A percentile compares a stretch with the other conserved stretches of the same genome.
Evolutionary conservation across 805 yeast genomes (phyloP).

Genomic region (Spencermartinsiella europaea): DNA sequence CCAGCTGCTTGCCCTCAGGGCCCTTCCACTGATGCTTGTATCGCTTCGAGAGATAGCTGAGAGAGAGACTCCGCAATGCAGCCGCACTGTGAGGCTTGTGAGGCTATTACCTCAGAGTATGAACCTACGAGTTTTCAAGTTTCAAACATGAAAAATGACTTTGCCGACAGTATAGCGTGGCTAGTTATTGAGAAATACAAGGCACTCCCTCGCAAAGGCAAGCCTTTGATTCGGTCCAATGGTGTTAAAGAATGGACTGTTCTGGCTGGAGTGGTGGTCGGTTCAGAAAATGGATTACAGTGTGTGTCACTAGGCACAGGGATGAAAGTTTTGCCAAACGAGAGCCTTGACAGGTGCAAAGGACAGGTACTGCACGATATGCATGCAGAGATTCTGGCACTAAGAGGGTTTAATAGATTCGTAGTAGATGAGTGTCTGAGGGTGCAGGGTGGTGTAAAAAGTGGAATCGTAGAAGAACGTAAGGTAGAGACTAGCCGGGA

Average conservation of each 20-base stretch:
- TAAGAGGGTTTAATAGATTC: constrained; percentile 64
- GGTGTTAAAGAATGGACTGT: constrained; percentile 80
- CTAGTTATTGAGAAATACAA: constrained; percentile 23
- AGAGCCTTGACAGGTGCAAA: constrained; percentile 35
- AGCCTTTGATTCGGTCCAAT: constrained; percentile 58
- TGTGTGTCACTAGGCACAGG: constrained; percentile 68
- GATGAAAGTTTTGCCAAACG: constrained; percentile 68
- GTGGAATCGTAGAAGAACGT: neutral
- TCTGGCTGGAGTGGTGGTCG: constrained; percentile 51
- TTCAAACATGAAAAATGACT: neutral
- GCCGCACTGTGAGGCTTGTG: too few species aligned
- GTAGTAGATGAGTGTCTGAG: constrained; percentile 45
- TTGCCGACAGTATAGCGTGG: constrained; percentile 19
- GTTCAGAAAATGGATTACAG: constrained; percentile 20
- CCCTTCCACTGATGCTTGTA: too few species aligned
- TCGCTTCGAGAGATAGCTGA: too few species aligned
- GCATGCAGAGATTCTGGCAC: constrained; percentile 81
- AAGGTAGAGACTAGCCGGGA: neutral
- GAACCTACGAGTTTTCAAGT: too few species aligned
- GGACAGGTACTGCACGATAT: constrained; percentile 78
- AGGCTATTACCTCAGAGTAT: too few species aligned
- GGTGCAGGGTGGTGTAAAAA: constrained; percentile 16
- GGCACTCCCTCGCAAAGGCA: constrained; percentile 39
- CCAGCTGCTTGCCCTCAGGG: too few species aligned
- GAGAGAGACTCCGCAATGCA: too few species aligned